Conservation (phyloP, 2,329 filamentous ascomycete genomes). For the Curvularia verruculosa region DNA sequence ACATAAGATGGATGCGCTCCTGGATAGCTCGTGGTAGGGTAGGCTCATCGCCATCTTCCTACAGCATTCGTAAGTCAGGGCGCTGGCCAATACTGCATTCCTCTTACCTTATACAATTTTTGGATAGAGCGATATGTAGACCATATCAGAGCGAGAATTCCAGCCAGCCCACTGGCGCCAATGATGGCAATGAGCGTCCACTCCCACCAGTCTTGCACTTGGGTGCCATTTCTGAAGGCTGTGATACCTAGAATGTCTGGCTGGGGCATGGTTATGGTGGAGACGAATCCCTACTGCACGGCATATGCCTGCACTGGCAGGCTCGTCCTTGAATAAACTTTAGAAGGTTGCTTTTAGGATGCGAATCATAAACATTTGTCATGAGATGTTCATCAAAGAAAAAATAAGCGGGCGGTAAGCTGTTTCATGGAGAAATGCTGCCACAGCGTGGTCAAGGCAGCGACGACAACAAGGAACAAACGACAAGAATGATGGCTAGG, state of each 20-base stretch:
- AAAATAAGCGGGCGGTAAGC: conserved; percentile 1
- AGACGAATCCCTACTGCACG: background rate
- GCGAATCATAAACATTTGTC: background rate
- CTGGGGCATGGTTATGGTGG: conserved; percentile 8
- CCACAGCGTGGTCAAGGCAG: conserved; percentile 13
- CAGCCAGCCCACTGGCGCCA: conserved; percentile 35
- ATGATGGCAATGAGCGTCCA: conserved; percentile 43
- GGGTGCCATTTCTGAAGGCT: conserved; percentile 35
- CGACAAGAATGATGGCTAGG: conserved; percentile 4
- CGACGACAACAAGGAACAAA: background rate
- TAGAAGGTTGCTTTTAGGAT: background rate
- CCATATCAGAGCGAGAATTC: conserved; percentile 37
- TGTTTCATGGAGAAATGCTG: conserved; percentile 29
- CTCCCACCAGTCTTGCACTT: conserved; percentile 43
- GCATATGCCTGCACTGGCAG: background rate
- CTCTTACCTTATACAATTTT: conserved; percentile 31
- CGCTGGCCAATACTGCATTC: background rate
- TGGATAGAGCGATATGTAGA: conserved; percentile 28
- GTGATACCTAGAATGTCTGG: conserved; percentile 38
- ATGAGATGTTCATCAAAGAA: conserved; percentile 7
- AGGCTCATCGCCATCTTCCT: conserved; percentile 25
- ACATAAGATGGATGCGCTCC: conserved; percentile 39
- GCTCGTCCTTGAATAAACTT: background rate
- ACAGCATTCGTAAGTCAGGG: conserved; percentile 15
- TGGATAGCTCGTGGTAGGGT: conserved; percentile 37